Evolutionary conservation across 140 eudicot species (phyloP).

Genomic region (Ambrosia hybrid): DNA sequence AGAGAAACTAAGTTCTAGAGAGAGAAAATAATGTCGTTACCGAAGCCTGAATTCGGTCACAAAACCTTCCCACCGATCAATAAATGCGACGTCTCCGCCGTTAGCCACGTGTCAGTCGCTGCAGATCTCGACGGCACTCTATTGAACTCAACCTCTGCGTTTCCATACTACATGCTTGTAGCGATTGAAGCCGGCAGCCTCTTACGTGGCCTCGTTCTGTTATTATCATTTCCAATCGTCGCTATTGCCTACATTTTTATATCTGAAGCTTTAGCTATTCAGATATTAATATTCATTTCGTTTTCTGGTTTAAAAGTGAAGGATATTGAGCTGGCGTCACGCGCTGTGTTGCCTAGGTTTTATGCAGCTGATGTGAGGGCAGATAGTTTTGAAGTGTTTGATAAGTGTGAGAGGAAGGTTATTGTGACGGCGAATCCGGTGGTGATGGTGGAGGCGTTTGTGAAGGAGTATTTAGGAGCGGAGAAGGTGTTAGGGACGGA

Average conservation of each 20-base stretch:
- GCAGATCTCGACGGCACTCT: constrained; percentile 99
- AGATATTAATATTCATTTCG: constrained; percentile 78
- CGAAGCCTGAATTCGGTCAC: constrained; percentile 35
- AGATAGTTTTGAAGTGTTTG: too few species aligned
- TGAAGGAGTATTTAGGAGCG: constrained; percentile 74
- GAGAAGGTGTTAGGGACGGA: constrained; percentile 67
- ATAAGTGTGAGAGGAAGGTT: too few species aligned
- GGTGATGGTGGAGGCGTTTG: too few species aligned
- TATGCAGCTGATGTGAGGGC: constrained; percentile 21
- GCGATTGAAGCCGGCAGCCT: constrained; percentile 97
- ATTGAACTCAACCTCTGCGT: constrained; percentile 62
- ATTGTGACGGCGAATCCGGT: too few species aligned
- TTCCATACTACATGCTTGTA: constrained; percentile 96
- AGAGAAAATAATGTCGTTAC: constrained; percentile 41
- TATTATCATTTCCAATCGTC: constrained; percentile 70
- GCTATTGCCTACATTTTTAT: constrained; percentile 74
- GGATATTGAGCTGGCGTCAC: constrained; percentile 40
- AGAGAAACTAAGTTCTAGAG: constrained; percentile 11
- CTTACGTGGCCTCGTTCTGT: constrained; percentile 71
- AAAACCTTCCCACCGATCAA: constrained; percentile 55
- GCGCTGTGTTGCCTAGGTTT: constrained; percentile 44
- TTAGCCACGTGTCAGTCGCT: constrained; percentile 65
- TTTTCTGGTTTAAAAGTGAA: constrained; percentile 53
- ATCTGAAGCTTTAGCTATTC: constrained; percentile 79
- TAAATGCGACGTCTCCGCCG: constrained; percentile 61